Evolutionary conservation across 2,329 filamentous ascomycete species (phyloP), one percentile per base, ranked within the genome.

Genomic region (Curvularia eragrostidis): DNA sequence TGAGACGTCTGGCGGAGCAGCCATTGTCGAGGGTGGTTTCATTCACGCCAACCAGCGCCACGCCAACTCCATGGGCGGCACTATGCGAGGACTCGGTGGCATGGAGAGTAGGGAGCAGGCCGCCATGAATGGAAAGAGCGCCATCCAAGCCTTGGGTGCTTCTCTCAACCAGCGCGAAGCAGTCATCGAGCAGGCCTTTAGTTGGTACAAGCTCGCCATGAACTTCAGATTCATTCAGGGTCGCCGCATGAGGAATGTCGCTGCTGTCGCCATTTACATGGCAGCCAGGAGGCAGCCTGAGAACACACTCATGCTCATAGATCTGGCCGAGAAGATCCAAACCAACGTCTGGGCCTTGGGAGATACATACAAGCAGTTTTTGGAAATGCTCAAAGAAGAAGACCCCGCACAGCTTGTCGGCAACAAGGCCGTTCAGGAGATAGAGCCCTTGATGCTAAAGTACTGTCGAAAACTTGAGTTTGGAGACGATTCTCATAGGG

Each of bases 401-500:
- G 88, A 90, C 13, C 71, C 74, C 1, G 66, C 65, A 2, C 65
- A 67, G 34, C 53, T 68, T 7, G 55, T 65, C 5, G 67, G 65
- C n/a, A 68, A 61, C 23, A 68, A 66, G 36, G 88, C 91, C 0
- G 87, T 96, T 48, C 72, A 81, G 56, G 89, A 96, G 58, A 88
- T 94, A 7, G 93, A 98, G 78, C 90, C 95, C 68, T 83, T 99
- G 63, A 96, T 99, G 68, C 90, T 90, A 77, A 89, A 94, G 59
- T 98, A 97, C 73, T 93, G 93, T 50, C 88, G 88, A 58, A 93
- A 94, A 74, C 89, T 99, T 50, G 94, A 99, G 73, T 99, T 99
- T 69, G 91, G 89, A 52, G 83, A 89, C 36, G 85, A 89, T 63
- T 93, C 90, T 15, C 89, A 90, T 73, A 90, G 90, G 66, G 93